Evolutionary conservation across 179 eudicot species (phyloP).

Genomic region (Nepenthes alata): DNA sequence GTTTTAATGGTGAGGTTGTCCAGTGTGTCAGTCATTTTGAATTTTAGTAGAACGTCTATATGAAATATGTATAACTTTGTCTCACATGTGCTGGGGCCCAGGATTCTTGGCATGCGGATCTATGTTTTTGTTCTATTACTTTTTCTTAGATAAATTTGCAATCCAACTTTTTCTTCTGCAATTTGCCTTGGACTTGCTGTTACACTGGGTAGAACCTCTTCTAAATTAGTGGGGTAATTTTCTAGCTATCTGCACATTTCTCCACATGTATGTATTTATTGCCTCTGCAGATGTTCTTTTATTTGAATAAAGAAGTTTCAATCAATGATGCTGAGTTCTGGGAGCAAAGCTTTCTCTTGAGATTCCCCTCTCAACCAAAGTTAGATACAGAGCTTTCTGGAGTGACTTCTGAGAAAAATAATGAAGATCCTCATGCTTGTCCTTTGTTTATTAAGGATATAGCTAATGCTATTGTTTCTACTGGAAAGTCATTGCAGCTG

Average conservation of each 20-base stretch:
- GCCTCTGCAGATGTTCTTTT: slow-evolving; percentile 66
- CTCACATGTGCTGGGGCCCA: not conserved
- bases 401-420: slow-evolving; percentile 19
- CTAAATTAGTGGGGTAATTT: not conserved
- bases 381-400: slow-evolving; percentile 19
- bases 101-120: not conserved
- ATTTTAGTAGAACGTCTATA: not conserved
- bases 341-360: slow-evolving; percentile 78
- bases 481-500: slow-evolving; percentile 91
- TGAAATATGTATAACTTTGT: not conserved
- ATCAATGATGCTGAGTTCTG: slow-evolving; percentile 80
- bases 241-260: not conserved
- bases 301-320: slow-evolving; percentile 64
- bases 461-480: slow-evolving; percentile 65
- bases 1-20: no score
- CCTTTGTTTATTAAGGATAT: slow-evolving; percentile 76
- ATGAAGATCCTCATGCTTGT: slow-evolving; percentile 35
- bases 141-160: no score
- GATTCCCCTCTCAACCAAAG: slow-evolving; percentile 36
- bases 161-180: no score
- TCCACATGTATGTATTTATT: slow-evolving; percentile 7
- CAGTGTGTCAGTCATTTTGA: no score
- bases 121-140: not conserved
- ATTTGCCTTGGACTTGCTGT: not conserved
- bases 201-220: not conserved